phyloP scores from a whole-genome alignment of 352 stramenopile species.

The Pythium rhizo-oryzae region DNA sequence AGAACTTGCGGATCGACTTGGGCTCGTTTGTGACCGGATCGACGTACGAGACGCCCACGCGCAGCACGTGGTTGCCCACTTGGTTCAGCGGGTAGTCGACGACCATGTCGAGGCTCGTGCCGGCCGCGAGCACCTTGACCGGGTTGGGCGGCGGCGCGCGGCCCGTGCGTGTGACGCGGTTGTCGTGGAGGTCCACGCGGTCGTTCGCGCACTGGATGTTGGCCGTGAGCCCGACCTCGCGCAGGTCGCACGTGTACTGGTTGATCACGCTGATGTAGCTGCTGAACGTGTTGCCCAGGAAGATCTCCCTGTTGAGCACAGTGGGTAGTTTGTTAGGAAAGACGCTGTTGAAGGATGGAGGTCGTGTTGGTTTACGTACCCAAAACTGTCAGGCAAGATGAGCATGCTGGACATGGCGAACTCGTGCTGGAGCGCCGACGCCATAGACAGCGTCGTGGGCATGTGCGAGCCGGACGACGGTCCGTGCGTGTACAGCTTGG shows the following conservation, averaged over 20 bases:
- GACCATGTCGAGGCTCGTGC: slow-evolving; percentile 90
- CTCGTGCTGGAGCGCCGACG: slow-evolving; percentile 64
- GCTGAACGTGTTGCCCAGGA: slow-evolving; percentile 92
- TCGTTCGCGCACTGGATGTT: slow-evolving; percentile 90
- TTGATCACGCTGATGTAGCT: slow-evolving; percentile 94
- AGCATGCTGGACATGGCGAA: slow-evolving; percentile 90
- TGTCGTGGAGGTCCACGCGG: slow-evolving; percentile 78
- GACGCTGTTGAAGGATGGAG: too few species aligned
- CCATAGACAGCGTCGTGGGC: slow-evolving; percentile 54
- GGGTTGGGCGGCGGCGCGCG: slow-evolving; percentile 80
- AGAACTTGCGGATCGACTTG: slow-evolving; percentile 92
- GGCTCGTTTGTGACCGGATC: slow-evolving; percentile 75
- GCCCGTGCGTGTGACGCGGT: slow-evolving; percentile 67
- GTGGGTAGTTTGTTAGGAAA: too few species aligned
- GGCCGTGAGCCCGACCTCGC: slow-evolving; percentile 74
- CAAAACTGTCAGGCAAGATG: slow-evolving; percentile 91
- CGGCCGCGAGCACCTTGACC: slow-evolving; percentile 58
- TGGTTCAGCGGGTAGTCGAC: slow-evolving; percentile 91
- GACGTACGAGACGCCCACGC: slow-evolving; percentile 77
- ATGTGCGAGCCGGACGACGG: slow-evolving; percentile 56
- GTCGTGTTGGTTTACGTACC: slow-evolving; percentile 39
- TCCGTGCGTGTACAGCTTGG: slow-evolving; percentile 73
- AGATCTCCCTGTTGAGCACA: slow-evolving; percentile 76
- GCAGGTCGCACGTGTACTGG: slow-evolving; percentile 78
- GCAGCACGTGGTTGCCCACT: slow-evolving; percentile 88